phyloP scores from a whole-genome alignment of 2,329 filamentous ascomycete genomes.

The Parafenestella ontariensis region DNA sequence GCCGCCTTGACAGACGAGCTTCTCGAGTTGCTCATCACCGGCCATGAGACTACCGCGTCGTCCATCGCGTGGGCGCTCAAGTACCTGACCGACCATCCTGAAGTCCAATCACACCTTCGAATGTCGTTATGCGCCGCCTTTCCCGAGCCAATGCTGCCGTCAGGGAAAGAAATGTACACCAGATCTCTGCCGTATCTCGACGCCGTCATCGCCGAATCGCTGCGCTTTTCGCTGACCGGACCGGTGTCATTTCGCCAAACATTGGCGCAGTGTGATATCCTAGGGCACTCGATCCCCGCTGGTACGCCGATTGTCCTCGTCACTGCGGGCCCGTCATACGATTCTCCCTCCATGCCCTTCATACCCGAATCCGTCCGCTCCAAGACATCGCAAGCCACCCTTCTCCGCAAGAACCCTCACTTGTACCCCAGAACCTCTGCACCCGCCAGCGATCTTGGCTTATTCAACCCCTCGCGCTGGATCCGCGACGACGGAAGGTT shows the following conservation, averaged over 20 bases:
- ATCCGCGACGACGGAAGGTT: constrained; percentile 33
- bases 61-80: constrained; percentile 11
- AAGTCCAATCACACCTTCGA: constrained; percentile 6
- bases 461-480: constrained; percentile 46
- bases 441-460: not conserved
- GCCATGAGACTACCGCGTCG: constrained; percentile 14
- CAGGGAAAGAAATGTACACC: not conserved
- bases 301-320: constrained; percentile 10
- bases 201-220: constrained; percentile 9
- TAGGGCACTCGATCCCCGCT: constrained; percentile 6
- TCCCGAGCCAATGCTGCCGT: not conserved
- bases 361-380: not conserved
- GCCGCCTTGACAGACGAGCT: constrained; percentile 9
- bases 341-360: not conserved
- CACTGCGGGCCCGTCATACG: constrained; percentile 10
- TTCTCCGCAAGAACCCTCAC: not conserved
- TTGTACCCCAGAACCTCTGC: not conserved
- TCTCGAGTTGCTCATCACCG: constrained; percentile 14
- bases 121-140: constrained; percentile 1
- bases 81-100: constrained; percentile 10
- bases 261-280: constrained; percentile 2
- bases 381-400: not conserved
- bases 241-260: constrained; percentile 9
- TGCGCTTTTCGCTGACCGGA: constrained; percentile 5
- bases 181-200: constrained; percentile 8